Base-by-base conservation (phyloP, 768 basidiomycete genomes). In the Xanthoconium purpureum region DNA sequence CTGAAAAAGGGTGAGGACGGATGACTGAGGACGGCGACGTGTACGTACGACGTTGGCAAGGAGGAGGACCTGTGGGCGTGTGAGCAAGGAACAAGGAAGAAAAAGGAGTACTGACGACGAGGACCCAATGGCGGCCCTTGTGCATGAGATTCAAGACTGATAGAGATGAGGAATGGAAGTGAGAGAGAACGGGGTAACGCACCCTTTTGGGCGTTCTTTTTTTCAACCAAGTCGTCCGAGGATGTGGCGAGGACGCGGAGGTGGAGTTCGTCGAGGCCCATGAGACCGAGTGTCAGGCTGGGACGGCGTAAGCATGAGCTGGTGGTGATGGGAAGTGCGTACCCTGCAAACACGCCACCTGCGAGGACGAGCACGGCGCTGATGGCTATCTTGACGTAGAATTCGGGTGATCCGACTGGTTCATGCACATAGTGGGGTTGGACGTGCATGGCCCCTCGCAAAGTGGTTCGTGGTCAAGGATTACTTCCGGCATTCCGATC, bases 261-360 rank as follows among this genome's bases (percentile, higher is more conserved):
- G 63, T 96, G 91, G 15, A 97, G 81, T 57, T 94, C 91, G 60
- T 97, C 94, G 17, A 95, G 80, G 2, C 94, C 94, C 94, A 96
- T 96, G 29, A 97, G 77, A 1, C 92, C 94, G 30, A 97, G 83
- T 0, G 94, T 97, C 51, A 97, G 74, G 3, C 93, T 94, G 62
- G 18, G 13, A 2, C 35, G 15, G 9, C 10, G 28, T 67, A 12
- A 43, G 52, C 3, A 44, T 3, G 24, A 4, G 20, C 11, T 5
- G 2, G 5, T 0, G 3, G 20, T 2, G 0, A 24, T 20, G 15
- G 18, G 15, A 18, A 5, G 15, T 2, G 10, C 49, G 8, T 32
- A 90, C 94, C 95, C 95, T 13, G 95, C 91, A 68, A 98, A 97
- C 6, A 94, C 87, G 50, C 95, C 95, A 3, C 95, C 95, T 0